A percentile compares a stretch with the other conserved stretches of the same genome.
phyloP scores from a whole-genome alignment of 345 rosid genomes.

The Euphorbia lathyris region DNA sequence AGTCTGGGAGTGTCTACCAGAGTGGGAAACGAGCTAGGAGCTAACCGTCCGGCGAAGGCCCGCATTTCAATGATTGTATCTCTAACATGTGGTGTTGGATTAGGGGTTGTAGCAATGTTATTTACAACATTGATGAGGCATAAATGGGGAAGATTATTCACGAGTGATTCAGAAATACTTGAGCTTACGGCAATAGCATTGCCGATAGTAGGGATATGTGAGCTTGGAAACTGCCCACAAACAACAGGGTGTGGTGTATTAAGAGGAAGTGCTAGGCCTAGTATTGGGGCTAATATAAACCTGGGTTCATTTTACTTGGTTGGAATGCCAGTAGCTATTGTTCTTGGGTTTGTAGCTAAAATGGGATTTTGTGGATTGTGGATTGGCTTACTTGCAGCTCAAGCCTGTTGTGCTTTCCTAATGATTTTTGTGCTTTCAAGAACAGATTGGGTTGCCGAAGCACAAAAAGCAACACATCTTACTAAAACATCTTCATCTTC shows the following conservation, averaged over 20 bases:
- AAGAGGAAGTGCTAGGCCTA: conserved; percentile 87
- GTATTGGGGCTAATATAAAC: conserved; percentile 87
- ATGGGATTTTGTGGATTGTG: conserved; percentile 85
- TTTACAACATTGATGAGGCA: conserved; percentile 72
- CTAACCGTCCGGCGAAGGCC: conserved; percentile 73
- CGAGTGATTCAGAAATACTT: conserved; percentile 59
- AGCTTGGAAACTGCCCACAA: conserved; percentile 96
- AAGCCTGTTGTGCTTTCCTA: conserved; percentile 74
- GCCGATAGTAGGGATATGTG: conserved; percentile 88
- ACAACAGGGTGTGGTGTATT: conserved; percentile 91
- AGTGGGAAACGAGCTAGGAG: conserved; percentile 90
- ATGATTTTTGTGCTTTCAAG: conserved; percentile 62
- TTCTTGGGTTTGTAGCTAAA: conserved; percentile 59
- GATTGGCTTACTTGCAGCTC: conserved; percentile 93
- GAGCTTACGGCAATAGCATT: conserved; percentile 74
- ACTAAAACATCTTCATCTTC: conserved; percentile 46
- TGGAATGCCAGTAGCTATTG: conserved; percentile 86
- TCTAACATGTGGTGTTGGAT: conserved; percentile 44
- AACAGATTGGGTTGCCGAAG: conserved; percentile 77
- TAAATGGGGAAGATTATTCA: conserved; percentile 82
- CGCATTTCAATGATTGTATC: conserved; percentile 77
- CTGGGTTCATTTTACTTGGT: conserved; percentile 86
- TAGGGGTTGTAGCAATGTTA: conserved; percentile 72
- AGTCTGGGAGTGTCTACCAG: conserved; percentile 91
- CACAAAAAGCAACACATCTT: conserved; percentile 63